A percentile compares a stretch with the other conserved stretches of the same genome.
Evolutionary conservation across 805 yeast species (phyloP).

Genomic region (Wickerhamomyces hampshirensis): DNA sequence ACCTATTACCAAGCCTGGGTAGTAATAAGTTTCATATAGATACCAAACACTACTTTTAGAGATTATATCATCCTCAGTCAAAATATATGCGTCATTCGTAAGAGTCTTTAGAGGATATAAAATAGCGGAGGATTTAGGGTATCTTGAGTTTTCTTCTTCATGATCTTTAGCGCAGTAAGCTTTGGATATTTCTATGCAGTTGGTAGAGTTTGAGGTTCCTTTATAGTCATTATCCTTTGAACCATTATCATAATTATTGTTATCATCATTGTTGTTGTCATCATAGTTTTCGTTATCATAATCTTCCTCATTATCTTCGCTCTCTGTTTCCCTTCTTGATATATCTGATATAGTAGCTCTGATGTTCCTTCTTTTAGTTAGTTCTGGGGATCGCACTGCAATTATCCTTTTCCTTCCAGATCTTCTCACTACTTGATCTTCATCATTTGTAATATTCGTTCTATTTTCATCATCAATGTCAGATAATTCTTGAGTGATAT

Average conservation of each 20-base stretch:
- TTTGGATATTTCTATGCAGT: too few species aligned
- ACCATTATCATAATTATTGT: neutral
- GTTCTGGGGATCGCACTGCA: neutral
- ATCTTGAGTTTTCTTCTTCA: neutral
- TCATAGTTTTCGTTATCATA: neutral
- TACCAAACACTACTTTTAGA: conserved; percentile 48
- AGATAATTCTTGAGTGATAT: conserved; percentile 25
- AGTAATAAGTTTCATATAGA: conserved; percentile 41
- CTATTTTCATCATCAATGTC: conserved; percentile 25
- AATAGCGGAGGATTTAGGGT: neutral
- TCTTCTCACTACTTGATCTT: conserved; percentile 6
- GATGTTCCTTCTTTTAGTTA: conserved; percentile 1
- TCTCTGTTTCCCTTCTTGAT: too few species aligned
- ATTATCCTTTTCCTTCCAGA: conserved; percentile 3
- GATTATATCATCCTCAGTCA: conserved; percentile 26
- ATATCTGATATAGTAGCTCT: neutral
- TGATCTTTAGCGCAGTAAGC: neutral
- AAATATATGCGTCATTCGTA: conserved; percentile 5
- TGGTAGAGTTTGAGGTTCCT: too few species aligned
- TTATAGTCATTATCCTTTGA: neutral
- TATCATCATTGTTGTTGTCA: neutral
- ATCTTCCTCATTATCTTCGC: neutral
- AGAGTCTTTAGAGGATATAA: conserved; percentile 4
- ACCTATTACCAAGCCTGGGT: conserved; percentile 41
- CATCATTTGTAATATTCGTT: conserved; percentile 12